Base-by-base conservation (phyloP, 108 stramenopile genomes). In the Skeletonema tropicum region DNA sequence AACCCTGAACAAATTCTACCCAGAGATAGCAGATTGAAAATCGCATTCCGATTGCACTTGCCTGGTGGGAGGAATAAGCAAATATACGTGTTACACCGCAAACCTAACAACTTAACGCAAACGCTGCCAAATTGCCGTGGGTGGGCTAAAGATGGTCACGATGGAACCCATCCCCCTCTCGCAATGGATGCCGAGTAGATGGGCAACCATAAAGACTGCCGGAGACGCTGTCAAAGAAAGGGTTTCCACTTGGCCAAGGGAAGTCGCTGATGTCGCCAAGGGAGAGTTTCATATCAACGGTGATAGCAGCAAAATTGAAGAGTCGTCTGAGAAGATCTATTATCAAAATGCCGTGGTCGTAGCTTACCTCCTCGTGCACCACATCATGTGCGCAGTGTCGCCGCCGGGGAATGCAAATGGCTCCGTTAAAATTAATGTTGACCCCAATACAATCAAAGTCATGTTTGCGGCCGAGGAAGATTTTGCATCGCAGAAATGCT, bases 271-370 rank as follows among this genome's bases (percentile, higher is more conserved):
- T 55, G 19, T 55, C 5, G 52, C 9, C 0, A 55, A 11, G 21
- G 52, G 52, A 23, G 52, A 21, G 21, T 21, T 21, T 21, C 5
- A 9, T 55, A 9, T 23, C 52, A 23, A 23, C 52, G 21, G 21
- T 23, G 52, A 55, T 55, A 21, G 6, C 23, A 55, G 23, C 21
- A 7, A 3, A 23, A 23, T 23, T 55, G 6, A 55, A 7, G 23
- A 21, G 52, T 5, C 52, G 25, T 4, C n/a, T 10, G 52, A 55
- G 0, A 55, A 55, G 2, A 23, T 7, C 9, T 55, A 55, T 55
- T 23, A 55, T 55, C 52, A 55, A 55, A 55, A 55, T 55, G 52
- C 52, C 7, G 52, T 23, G 52, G 52, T 55, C 2, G 23, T 55
- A 10, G 52, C 52, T 10, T 55, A 23, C 21, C 52, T 55, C 52